A percentile compares a stretch with the other conserved stretches of the same genome.
phyloP scores from a whole-genome alignment of 2,329 filamentous ascomycete genomes.

The Camillea tinctor region DNA sequence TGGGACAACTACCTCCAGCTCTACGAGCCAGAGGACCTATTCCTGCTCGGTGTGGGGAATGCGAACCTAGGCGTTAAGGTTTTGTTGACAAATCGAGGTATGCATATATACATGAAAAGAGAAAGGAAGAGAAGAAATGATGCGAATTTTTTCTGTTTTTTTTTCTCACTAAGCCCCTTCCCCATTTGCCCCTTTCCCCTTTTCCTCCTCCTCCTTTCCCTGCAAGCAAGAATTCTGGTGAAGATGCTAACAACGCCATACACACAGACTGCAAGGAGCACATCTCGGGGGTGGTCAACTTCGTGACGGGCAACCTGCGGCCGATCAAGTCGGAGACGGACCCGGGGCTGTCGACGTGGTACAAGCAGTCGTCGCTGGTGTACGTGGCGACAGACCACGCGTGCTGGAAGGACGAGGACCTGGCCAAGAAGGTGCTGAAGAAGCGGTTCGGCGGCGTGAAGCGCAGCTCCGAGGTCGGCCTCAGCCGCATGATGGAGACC shows the following conservation, averaged over 20 bases:
- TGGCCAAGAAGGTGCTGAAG: slow-evolving; percentile 58
- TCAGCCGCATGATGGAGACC: slow-evolving; percentile 56
- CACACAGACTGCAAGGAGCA: slow-evolving; percentile 60
- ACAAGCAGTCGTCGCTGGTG: slow-evolving; percentile 75
- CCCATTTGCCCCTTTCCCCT: too few species aligned
- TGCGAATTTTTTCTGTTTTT: too few species aligned
- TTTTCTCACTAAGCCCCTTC: too few species aligned
- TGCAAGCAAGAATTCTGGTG: background rate
- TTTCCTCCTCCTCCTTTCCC: background rate
- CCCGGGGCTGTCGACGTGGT: slow-evolving; percentile 74
- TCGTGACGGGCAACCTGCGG: slow-evolving; percentile 74
- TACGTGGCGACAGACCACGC: slow-evolving; percentile 74
- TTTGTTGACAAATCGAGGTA: slow-evolving; percentile 75
- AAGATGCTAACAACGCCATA: slow-evolving; percentile 10
- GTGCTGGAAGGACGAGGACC: slow-evolving; percentile 68
- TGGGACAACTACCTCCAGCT: slow-evolving; percentile 97
- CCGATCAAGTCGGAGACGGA: slow-evolving; percentile 79
- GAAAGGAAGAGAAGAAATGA: background rate
- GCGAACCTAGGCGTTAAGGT: slow-evolving; percentile 82
- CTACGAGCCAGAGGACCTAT: slow-evolving; percentile 69
- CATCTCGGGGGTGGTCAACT: slow-evolving; percentile 74
- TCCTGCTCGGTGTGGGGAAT: slow-evolving; percentile 86
- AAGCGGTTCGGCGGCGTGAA: slow-evolving; percentile 59
- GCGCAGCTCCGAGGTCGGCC: slow-evolving; percentile 46
- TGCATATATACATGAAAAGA: slow-evolving; percentile 11